Base-by-base conservation (phyloP, 306 rosid species). In the Vachellia collinsii region DNA sequence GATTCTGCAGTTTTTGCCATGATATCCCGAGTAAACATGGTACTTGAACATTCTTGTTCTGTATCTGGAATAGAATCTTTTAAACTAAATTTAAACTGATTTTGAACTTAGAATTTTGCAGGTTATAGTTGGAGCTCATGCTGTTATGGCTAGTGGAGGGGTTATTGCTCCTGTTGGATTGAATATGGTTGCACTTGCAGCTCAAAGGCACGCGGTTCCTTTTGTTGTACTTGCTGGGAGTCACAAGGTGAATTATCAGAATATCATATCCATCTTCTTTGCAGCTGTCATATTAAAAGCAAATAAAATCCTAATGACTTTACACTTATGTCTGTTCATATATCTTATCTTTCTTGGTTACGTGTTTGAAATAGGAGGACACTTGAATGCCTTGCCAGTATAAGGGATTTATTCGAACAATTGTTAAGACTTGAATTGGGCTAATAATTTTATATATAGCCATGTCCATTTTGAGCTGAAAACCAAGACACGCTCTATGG, bases 91-190 rank as follows among this genome's bases (percentile, higher is more conserved):
- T 81, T 68, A 23, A 75, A 71, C 36, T 84, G 62, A 72, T 79
- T 66, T 72, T 38, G 79, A 51, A 81, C 74, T 80, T 56, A 36
- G 71, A 68, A 78, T 89, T 76, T 59, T 72, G 75, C 78, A 96
- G 99, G 99, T 96, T 84, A 93, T 96, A 75, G 94, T 96, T 80
- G 99, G 99, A 77, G 99, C 97, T 48, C 98, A 93, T 85, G 97
- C 97, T 80, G 93, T 96, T 85, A 93, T 96, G 99, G 97, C 99
- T 81, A 96, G 92, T 84, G 99, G 99, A 67, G 98, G 98, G 67
- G 93, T 96, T 48, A 84, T 96, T 80, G 97, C 91, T 59, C 99
- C 98, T 6, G 91, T 96, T 42, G 99, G 99, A 74, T 88, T 92
- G 87, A 87, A 92, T 87, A 96, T 96, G 99, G 93, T 93, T 79